Evolutionary conservation across 148 eudicot species (phyloP), one percentile per base, ranked within the genome.

Genomic region (Polygonum maritimum): DNA sequence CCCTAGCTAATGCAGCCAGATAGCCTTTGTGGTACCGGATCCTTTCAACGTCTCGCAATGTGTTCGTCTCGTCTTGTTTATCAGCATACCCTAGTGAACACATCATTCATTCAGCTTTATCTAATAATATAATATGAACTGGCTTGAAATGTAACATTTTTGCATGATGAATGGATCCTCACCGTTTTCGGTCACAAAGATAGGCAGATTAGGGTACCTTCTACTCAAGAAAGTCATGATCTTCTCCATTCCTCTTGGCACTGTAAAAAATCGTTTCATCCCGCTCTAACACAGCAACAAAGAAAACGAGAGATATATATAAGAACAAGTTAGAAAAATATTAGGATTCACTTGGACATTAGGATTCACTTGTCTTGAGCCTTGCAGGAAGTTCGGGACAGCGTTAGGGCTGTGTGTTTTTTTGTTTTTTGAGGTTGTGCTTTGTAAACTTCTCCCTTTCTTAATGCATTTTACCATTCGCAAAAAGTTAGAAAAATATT

Each of bases 181-280:
- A 88, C 97, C 97, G 48, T 91, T 91, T 86, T 89, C 94, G 2
- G 92, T 83, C 47, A 91, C 55, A 74, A 82, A 86, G 75, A 91
- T 77, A 10, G 97, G 86, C 69, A 72, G 85, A 78, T 86, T 82
- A 51, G 88, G 83, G 48, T 88, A 91, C 76, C 89, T 83, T 22
- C 60, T 40, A 76, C 81, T 79, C 5, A 89, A 22, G 81, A 81
- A 91, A 57, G 83, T 73, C 39, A 85, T 48, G n/a, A 81, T 71
- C 35, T 85, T 75, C 80, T 85, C 95, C 89, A 90, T 87, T 80
- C 91, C 97, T 75, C 82, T 55, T 40, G 97, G 98, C 45, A 90
- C 93, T 7, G 85, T 88, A 65, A 71, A 86, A 47, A 90, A 86
- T 11, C 22, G 21, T 0, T 33, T 1, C 78, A 83, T 80, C 51